Evolutionary conservation across 352 stramenopile genomes (phyloP).

Genomic region (Stephanocyclus meneghinianus): DNA sequence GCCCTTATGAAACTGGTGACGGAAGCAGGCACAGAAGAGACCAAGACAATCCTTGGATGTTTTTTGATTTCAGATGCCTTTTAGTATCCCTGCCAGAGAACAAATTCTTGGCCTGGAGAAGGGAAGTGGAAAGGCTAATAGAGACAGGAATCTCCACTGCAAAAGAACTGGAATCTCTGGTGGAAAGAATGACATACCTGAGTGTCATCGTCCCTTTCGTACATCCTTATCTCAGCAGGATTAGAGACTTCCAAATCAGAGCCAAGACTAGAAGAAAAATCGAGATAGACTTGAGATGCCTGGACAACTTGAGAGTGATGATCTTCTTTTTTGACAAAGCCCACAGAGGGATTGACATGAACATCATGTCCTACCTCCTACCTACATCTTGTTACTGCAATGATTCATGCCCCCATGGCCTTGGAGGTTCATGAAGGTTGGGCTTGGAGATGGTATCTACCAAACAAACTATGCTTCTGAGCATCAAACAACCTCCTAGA

Average conservation of each 20-base stretch:
- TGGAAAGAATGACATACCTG: conserved; percentile 27
- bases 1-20: conserved; percentile 18
- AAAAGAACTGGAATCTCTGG: conserved; percentile 17
- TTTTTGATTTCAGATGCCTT: conserved; percentile 23
- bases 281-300: not conserved
- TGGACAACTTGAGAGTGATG: not conserved
- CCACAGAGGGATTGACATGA: conserved; percentile 22
- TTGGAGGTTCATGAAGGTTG: conserved; percentile 58
- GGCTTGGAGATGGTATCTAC: conserved; percentile 85
- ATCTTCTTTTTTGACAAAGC: conserved; percentile 15
- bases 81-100: conserved; percentile 18
- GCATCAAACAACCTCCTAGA: conserved; percentile 82
- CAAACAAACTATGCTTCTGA: conserved; percentile 85
- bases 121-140: not conserved
- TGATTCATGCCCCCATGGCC: conserved; percentile 51
- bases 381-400: conserved; percentile 37
- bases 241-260: conserved; percentile 11
- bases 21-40: conserved; percentile 17
- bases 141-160: not conserved
- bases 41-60: conserved; percentile 34
- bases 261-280: conserved; percentile 2
- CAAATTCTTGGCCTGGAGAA: conserved; percentile 32
- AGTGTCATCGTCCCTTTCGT: conserved; percentile 1
- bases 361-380: not conserved
- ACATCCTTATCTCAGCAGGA: conserved; percentile 29